A percentile compares a stretch with the other conserved stretches of the same genome.
Conservation (phyloP, 257 asterid genomes). For the Cordia subcordata region DNA sequence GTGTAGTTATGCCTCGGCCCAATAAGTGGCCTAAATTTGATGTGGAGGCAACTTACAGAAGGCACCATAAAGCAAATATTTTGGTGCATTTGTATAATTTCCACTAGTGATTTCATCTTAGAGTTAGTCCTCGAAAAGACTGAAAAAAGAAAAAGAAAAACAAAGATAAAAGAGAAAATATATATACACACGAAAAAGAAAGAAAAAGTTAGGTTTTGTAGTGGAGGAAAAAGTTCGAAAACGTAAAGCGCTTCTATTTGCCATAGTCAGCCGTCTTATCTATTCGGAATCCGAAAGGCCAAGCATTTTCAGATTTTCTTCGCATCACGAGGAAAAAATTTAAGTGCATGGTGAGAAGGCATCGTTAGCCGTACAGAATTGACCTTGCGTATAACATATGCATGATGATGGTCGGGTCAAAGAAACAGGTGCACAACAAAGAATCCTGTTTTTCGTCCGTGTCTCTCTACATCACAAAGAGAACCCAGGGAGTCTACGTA, state of each 20-base stretch:
- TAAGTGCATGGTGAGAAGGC: constrained; percentile 10
- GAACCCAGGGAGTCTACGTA: too few species aligned
- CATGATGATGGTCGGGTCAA: neutral
- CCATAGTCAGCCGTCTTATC: constrained; percentile 4
- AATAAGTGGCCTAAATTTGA: constrained; percentile 13
- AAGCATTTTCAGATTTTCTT: too few species aligned
- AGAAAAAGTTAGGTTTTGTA: constrained; percentile 16
- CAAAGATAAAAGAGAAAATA: neutral
- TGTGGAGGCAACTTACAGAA: constrained; percentile 18
- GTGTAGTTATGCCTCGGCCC: neutral
- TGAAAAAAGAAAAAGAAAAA: neutral
- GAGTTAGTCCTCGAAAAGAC: neutral
- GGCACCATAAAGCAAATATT: neutral
- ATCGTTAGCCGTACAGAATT: neutral
- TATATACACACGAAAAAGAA: too few species aligned
- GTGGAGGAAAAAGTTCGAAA: neutral
- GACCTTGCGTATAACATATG: neutral
- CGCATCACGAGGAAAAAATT: neutral
- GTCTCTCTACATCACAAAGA: too few species aligned
- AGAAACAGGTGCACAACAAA: neutral
- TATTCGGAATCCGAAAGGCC: constrained; percentile 12
- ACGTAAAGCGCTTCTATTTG: neutral
- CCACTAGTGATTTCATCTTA: neutral
- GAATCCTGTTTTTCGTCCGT: too few species aligned
- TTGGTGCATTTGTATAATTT: too few species aligned